Conservation (phyloP, 2,329 filamentous ascomycete genomes). For the Hortaea sp. region DNA sequence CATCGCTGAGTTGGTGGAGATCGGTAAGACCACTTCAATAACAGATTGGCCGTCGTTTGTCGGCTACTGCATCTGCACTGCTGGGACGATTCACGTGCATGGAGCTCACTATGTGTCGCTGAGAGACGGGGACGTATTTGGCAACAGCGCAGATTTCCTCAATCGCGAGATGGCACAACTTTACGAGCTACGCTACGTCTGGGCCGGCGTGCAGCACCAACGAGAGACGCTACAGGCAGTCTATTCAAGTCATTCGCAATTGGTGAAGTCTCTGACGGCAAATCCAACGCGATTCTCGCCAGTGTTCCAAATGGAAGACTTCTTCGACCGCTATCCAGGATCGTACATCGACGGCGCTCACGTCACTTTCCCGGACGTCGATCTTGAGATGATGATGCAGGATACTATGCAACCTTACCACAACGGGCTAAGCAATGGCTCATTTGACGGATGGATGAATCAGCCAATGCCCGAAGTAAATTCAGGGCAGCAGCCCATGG, state of each 20-base stretch:
- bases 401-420: slow-evolving; percentile 1
- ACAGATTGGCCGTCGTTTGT: slow-evolving; percentile 82
- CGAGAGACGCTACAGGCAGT: slow-evolving; percentile 68
- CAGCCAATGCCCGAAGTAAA: background rate
- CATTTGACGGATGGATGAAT: slow-evolving; percentile 5
- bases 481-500: slow-evolving; percentile 2
- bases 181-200: slow-evolving; percentile 61
- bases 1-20: slow-evolving; percentile 71
- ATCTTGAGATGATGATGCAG: slow-evolving; percentile 46
- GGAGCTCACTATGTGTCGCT: slow-evolving; percentile 64
- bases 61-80: slow-evolving; percentile 77
- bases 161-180: slow-evolving; percentile 72
- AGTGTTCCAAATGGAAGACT: slow-evolving; percentile 77
- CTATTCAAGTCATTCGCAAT: slow-evolving; percentile 66
- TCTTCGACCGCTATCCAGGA: slow-evolving; percentile 72
- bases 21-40: slow-evolving; percentile 61
- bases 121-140: slow-evolving; percentile 54
- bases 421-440: slow-evolving; percentile 37
- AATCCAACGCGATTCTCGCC: slow-evolving; percentile 65
- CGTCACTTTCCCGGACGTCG: slow-evolving; percentile 58
- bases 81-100: slow-evolving; percentile 80
- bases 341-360: slow-evolving; percentile 65
- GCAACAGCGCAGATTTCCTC: slow-evolving; percentile 57
- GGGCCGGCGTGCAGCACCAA: slow-evolving; percentile 72
- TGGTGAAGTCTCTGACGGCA: slow-evolving; percentile 61